Evolutionary conservation across 805 yeast genomes (phyloP).

Genomic region (Yarrowia keelungensis): DNA sequence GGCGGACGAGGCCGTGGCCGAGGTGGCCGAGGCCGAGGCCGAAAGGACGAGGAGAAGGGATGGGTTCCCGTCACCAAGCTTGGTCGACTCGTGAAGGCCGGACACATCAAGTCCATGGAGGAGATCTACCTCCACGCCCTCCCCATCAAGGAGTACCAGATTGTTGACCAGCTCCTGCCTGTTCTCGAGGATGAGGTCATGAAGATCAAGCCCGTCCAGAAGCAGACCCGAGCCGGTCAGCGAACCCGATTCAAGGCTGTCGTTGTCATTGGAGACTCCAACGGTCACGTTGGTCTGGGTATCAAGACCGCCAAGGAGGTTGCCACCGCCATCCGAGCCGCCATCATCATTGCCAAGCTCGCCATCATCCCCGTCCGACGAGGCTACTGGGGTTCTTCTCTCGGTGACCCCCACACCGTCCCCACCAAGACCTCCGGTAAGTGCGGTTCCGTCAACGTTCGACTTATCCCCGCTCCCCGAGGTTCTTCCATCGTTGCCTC

Average conservation of each 20-base stretch:
- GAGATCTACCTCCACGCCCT: slow-evolving; percentile 99
- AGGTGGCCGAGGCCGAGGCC: slow-evolving; percentile 72
- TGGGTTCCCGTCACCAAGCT: slow-evolving; percentile 99
- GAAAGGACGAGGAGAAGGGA: slow-evolving; percentile 94
- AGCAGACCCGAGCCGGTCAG: slow-evolving; percentile 99
- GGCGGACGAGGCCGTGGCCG: slow-evolving; percentile 58
- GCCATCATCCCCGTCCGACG: slow-evolving; percentile 99
- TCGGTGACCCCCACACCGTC: slow-evolving; percentile 99
- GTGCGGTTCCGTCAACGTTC: slow-evolving; percentile 99
- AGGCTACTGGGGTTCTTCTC: slow-evolving; percentile 99
- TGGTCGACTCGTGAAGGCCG: slow-evolving; percentile 99
- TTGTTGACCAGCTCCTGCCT: slow-evolving; percentile 96
- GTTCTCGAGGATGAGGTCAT: slow-evolving; percentile 97
- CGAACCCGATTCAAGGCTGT: slow-evolving; percentile 99
- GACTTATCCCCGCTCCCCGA: slow-evolving; percentile 99
- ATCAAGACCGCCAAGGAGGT: slow-evolving; percentile 99
- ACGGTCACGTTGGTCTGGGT: slow-evolving; percentile 99
- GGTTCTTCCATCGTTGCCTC: slow-evolving; percentile 99
- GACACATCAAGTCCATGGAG: slow-evolving; percentile 94
- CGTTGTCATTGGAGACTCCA: slow-evolving; percentile 98
- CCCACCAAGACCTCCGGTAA: slow-evolving; percentile 98
- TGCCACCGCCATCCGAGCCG: slow-evolving; percentile 99
- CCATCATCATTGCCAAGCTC: slow-evolving; percentile 98
- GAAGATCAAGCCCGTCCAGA: slow-evolving; percentile 99
- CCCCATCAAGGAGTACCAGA: slow-evolving; percentile 99